phyloP scores from a whole-genome alignment of 305 asterid species.

The Withania somnifera region DNA sequence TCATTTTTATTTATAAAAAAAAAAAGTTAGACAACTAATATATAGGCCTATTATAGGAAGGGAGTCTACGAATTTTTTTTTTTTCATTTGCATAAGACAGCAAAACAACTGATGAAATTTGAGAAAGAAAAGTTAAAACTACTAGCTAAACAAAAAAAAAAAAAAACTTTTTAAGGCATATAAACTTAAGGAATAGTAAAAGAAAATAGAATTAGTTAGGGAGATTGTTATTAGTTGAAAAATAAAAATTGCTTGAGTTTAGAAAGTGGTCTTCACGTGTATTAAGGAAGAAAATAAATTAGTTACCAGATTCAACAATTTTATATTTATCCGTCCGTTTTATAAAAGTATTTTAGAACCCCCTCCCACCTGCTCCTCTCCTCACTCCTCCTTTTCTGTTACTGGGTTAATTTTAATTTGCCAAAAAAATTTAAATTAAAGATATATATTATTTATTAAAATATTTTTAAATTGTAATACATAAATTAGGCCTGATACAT shows the following conservation, averaged over 20 bases:
- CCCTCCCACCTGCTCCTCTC: too few relatives aligned
- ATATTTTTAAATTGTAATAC: too few relatives aligned
- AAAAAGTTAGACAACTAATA: too few relatives aligned
- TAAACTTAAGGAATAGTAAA: background rate
- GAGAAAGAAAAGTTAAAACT: background rate
- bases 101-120: background rate
- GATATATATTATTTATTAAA: too few relatives aligned
- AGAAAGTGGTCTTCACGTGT: constrained; percentile 7
- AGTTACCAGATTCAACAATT: background rate
- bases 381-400: too few relatives aligned
- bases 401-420: too few relatives aligned
- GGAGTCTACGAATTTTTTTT: background rate
- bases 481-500: too few relatives aligned
- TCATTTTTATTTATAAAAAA: too few relatives aligned
- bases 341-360: too few relatives aligned
- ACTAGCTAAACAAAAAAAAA: background rate
- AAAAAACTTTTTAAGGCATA: background rate
- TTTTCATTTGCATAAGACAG: background rate
- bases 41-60: too few relatives aligned
- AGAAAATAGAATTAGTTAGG: background rate
- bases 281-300: background rate
- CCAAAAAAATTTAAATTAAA: too few relatives aligned
- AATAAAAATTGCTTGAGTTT: background rate
- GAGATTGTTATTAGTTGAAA: background rate
- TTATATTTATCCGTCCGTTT: background rate